Conservation (phyloP, 805 yeast genomes). For the Myxozyma kluyveri region DNA sequence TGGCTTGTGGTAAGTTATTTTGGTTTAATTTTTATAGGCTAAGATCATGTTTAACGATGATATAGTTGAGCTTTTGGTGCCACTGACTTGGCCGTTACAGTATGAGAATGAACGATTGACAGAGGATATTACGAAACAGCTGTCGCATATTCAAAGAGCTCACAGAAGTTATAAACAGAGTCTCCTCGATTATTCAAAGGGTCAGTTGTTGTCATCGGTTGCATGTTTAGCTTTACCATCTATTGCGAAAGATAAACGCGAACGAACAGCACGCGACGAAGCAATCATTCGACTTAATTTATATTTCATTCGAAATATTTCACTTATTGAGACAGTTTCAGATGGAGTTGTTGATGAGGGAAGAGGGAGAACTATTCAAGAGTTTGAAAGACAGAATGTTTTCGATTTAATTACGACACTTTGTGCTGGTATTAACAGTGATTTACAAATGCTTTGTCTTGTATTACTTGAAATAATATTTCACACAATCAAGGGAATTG, state of each 20-base stretch:
- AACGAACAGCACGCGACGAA: conserved; percentile 68
- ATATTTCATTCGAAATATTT: conserved; percentile 72
- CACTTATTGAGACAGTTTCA: conserved; percentile 67
- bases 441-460: conserved; percentile 62
- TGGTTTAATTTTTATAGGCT: neutral
- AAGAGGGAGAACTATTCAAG: conserved; percentile 52
- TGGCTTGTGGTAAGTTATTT: conserved; percentile 48
- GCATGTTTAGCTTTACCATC: conserved; percentile 66
- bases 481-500: conserved; percentile 58
- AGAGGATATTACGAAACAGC: conserved; percentile 55
- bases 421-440: conserved; percentile 60
- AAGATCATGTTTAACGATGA: neutral
- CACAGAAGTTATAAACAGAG: conserved; percentile 72
- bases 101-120: conserved; percentile 58
- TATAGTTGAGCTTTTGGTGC: conserved; percentile 70
- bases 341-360: conserved; percentile 69
- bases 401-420: conserved; percentile 70
- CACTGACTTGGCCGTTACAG: conserved; percentile 81
- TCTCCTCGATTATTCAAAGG: conserved; percentile 56
- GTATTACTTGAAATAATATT: conserved; percentile 69
- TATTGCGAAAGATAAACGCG: conserved; percentile 48
- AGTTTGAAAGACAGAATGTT: conserved; percentile 69
- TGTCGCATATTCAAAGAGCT: conserved; percentile 59
- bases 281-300: conserved; percentile 69
- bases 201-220: conserved; percentile 64